Evolutionary conservation across 192 early-diverging fungal species (phyloP).

Genomic region (Neocallimastix lanati): DNA sequence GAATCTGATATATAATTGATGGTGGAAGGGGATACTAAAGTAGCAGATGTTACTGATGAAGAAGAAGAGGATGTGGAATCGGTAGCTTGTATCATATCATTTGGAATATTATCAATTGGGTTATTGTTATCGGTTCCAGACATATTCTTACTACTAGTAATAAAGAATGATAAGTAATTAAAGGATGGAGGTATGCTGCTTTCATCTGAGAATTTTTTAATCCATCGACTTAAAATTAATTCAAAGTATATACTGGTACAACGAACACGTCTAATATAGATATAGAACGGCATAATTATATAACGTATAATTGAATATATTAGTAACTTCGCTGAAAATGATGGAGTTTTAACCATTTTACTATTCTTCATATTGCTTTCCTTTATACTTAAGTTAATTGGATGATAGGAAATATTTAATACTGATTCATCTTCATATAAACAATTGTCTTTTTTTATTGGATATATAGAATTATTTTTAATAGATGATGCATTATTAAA

Average conservation of each 20-base stretch:
- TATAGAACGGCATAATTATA: background rate
- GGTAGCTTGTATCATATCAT: background rate
- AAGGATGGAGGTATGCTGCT: background rate
- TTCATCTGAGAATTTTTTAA: background rate
- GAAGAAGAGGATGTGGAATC: background rate
- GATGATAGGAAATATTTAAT: background rate
- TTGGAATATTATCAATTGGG: background rate
- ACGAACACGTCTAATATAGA: background rate
- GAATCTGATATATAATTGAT: background rate
- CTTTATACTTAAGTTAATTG: background rate
- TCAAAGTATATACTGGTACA: background rate
- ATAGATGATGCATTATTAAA: background rate
- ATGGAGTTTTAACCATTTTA: background rate
- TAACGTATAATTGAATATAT: background rate
- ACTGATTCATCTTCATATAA: background rate
- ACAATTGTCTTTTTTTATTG: background rate
- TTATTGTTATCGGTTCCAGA: background rate
- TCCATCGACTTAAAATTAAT: background rate
- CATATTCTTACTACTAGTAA: background rate
- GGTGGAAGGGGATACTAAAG: background rate
- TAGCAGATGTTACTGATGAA: background rate
- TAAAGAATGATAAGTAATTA: background rate
- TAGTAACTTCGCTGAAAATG: background rate
- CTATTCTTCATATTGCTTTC: background rate
- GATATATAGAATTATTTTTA: background rate